Evolutionary conservation across 208 protist species (phyloP).

Genomic region (Herpetomonas samuelpessoai): DNA sequence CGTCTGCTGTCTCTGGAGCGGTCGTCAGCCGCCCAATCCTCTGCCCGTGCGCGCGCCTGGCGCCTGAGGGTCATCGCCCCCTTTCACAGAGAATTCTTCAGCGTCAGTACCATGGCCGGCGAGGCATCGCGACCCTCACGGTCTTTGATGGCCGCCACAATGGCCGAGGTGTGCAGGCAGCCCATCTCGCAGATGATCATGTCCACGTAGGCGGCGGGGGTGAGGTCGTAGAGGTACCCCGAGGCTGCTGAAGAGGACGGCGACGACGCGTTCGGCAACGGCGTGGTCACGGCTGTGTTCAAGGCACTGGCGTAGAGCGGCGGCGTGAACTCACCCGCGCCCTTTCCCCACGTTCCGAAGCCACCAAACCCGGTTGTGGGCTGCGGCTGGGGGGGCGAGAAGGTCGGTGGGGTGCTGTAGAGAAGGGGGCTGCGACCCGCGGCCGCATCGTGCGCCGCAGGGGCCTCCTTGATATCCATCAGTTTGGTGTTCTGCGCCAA

Average conservation of each 20-base stretch:
- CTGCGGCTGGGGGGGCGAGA: not conserved
- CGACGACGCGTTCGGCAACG: slow-evolving; percentile 5
- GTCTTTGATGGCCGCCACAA: slow-evolving; percentile 67
- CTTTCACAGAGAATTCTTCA: not conserved
- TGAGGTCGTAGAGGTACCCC: slow-evolving; percentile 81
- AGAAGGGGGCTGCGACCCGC: slow-evolving; percentile 12
- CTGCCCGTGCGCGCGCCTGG: too few species aligned
- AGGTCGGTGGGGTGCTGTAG: slow-evolving; percentile 14
- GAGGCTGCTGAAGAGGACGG: slow-evolving; percentile 22
- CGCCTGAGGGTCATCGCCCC: too few species aligned
- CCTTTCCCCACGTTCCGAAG: not conserved
- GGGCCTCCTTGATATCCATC: slow-evolving; percentile 33
- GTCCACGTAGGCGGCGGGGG: slow-evolving; percentile 69
- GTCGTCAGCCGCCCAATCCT: too few species aligned
- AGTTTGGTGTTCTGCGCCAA: slow-evolving; percentile 95
- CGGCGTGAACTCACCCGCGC: slow-evolving; percentile 8
- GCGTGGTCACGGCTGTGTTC: not conserved
- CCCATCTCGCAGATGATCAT: slow-evolving; percentile 89
- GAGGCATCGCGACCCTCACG: slow-evolving; percentile 49
- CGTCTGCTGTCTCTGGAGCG: too few species aligned
- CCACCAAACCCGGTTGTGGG: not conserved
- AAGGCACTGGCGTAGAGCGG: slow-evolving; percentile 9
- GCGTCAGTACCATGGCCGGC: slow-evolving; percentile 18
- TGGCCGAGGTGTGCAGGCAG: slow-evolving; percentile 74
- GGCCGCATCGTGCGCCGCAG: slow-evolving; percentile 13